phyloP scores from a whole-genome alignment of 371 early-diverging fungal genomes.

The Mortierella sp. region DNA sequence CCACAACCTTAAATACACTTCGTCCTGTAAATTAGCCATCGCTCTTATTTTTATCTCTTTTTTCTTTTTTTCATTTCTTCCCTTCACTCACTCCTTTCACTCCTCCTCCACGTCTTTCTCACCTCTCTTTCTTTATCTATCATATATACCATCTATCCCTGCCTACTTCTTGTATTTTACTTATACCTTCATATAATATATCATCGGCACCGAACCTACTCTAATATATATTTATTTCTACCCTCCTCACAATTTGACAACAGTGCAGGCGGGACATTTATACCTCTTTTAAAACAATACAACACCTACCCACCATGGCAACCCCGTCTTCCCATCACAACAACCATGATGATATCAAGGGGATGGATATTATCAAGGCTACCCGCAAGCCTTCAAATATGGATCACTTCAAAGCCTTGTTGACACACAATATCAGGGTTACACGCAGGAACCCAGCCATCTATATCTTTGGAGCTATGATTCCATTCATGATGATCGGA shows the following conservation, averaged over 20 bases:
- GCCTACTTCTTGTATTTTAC: background rate
- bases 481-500: conserved; percentile 53
- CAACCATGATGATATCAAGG: conserved; percentile 21
- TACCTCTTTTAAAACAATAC: background rate
- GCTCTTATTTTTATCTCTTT: background rate
- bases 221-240: background rate
- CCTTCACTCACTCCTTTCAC: background rate
- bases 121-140: background rate
- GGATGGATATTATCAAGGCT: conserved; percentile 52
- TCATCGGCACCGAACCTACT: too few species aligned
- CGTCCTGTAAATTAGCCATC: background rate
- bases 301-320: conserved; percentile 2
- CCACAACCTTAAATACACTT: conserved; percentile 2
- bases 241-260: background rate
- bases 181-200: background rate
- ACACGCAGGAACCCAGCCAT: conserved; percentile 27
- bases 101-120: background rate
- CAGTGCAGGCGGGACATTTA: background rate
- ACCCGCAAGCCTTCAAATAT: conserved; percentile 36
- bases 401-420: conserved; percentile 46
- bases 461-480: conserved; percentile 37
- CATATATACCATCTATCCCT: background rate
- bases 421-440: conserved; percentile 33
- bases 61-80: background rate
- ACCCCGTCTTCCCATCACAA: background rate